Evolutionary conservation across 2,329 filamentous ascomycete genomes (phyloP).

Genomic region (Aureobasidium sp.): DNA sequence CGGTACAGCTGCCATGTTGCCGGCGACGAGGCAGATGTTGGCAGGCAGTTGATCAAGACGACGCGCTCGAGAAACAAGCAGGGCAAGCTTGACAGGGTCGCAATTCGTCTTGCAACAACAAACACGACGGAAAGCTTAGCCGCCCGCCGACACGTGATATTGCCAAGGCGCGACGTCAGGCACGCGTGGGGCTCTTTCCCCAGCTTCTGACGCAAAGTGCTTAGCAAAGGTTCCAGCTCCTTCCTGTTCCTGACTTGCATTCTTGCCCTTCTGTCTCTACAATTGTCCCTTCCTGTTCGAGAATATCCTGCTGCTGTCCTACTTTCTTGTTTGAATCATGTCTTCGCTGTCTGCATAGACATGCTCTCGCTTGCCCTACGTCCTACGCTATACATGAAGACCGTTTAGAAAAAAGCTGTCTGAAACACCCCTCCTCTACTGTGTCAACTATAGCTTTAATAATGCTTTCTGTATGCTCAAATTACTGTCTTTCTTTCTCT

Average conservation of each 20-base stretch:
- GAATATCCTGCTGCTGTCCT: background rate
- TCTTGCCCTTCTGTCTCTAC: slow-evolving; percentile 1
- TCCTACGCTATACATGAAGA: background rate
- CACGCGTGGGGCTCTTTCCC: slow-evolving; percentile 9
- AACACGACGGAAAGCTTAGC: slow-evolving; percentile 9
- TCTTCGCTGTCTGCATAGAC: background rate
- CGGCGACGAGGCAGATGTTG: background rate
- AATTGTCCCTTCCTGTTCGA: background rate
- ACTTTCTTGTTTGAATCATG: background rate
- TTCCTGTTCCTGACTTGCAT: slow-evolving; percentile 2
- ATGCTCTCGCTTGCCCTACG: background rate
- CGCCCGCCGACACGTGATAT: background rate
- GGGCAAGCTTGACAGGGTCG: background rate
- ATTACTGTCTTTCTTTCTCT: too few relatives aligned
- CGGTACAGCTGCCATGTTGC: slow-evolving; percentile 6
- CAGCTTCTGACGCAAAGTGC: slow-evolving; percentile 11
- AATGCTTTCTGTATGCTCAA: slow-evolving; percentile 8
- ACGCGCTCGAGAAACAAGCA: background rate
- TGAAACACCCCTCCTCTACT: background rate
- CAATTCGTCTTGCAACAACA: background rate
- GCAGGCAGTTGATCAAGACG: background rate
- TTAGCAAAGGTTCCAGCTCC: background rate
- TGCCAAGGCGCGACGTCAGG: slow-evolving; percentile 5
- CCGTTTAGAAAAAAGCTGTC: background rate
- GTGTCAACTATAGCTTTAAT: background rate